Percentiles rank a stretch among this genome's conserved stretches.
Evolutionary conservation across 2,329 filamentous ascomycete species (phyloP).

Genomic region (Gliomastix tumulicola): DNA sequence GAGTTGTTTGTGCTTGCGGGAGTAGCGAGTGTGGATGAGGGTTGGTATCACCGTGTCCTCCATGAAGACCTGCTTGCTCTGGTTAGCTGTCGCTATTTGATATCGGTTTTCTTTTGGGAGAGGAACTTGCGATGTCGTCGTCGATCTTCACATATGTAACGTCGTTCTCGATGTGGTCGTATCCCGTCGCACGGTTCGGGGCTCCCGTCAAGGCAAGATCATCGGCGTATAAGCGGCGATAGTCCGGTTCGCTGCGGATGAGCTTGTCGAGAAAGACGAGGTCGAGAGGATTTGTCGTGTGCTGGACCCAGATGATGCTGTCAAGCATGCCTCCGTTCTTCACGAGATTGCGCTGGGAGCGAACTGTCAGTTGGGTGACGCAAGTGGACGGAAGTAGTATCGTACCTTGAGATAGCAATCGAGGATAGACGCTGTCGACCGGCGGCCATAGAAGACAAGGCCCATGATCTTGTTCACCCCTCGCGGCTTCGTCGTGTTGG

Average conservation of each 20-base stretch:
- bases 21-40: conserved; percentile 43
- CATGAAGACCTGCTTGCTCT: conserved; percentile 28
- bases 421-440: conserved; percentile 33
- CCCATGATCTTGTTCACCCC: conserved; percentile 26
- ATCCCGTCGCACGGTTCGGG: too few species aligned
- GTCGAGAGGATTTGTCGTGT: conserved; percentile 28
- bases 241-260: too few species aligned
- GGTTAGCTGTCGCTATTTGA: too few species aligned
- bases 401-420: conserved; percentile 39
- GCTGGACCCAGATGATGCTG: conserved; percentile 35
- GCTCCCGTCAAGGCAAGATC: too few species aligned
- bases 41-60: conserved; percentile 38
- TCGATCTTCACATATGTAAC: too few species aligned
- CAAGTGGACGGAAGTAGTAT: too few species aligned
- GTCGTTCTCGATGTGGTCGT: too few species aligned
- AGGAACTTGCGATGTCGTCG: too few species aligned
- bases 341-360: conserved; percentile 30
- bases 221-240: too few species aligned
- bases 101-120: too few species aligned
- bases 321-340: conserved; percentile 36
- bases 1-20: conserved; percentile 41
- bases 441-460: conserved; percentile 38
- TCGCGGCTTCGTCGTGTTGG: too few species aligned
- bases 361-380: not conserved
- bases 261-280: conserved; percentile 28